Base-by-base conservation (phyloP, 352 stramenopile genomes). In the Pythium monospermum region DNA sequence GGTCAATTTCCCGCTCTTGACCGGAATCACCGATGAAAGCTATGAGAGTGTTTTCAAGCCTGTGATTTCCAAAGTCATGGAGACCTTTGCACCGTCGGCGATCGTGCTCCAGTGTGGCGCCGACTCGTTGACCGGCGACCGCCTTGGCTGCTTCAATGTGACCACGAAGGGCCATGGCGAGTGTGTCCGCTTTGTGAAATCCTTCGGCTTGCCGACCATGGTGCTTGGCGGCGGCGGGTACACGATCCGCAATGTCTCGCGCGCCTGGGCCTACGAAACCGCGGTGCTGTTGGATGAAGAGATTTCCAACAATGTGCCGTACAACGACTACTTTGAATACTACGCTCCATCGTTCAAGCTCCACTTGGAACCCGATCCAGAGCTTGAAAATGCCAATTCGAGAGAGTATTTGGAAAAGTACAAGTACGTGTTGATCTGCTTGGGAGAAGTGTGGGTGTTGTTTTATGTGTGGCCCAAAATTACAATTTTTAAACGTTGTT, bases 181-280 rank as follows among this genome's bases (percentile, higher is more conserved):
- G 55, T 90, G 77, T 42, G 80, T 95, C 0, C 68, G 76, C 11
- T 96, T 81, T 41, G 83, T 96, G 19, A 94, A 95, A 48, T 88
- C 77, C 61, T 95, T 95, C 56, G 75, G 81, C 12, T 52, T 96
- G 21, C 86, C 85, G 4, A 85, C 79, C 44, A 61, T 96, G 25
- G 83, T 96, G 21, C 53, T 95, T 4, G 85, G 85, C 44, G 85
- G 87, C 19, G 82, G 84, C 39, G 85, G 83, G 11, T 96, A 94
- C 60, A 90, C 76, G 26, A 91, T 91, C 37, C 82, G 83, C 31
- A 96, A 96, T 54, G 85, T 96, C 13, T 79, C 82, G 15, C 69
- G 96, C 28, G 97, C 91, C 33, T 99, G 96, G 97, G 90, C 94
- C 1, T 99, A 98, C 64, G 96, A 99, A 67, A 99, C 96, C 6